Evolutionary conservation across 768 basidiomycete genomes (phyloP), one percentile per base, ranked within the genome.

Genomic region (Arthromyces matolae): DNA sequence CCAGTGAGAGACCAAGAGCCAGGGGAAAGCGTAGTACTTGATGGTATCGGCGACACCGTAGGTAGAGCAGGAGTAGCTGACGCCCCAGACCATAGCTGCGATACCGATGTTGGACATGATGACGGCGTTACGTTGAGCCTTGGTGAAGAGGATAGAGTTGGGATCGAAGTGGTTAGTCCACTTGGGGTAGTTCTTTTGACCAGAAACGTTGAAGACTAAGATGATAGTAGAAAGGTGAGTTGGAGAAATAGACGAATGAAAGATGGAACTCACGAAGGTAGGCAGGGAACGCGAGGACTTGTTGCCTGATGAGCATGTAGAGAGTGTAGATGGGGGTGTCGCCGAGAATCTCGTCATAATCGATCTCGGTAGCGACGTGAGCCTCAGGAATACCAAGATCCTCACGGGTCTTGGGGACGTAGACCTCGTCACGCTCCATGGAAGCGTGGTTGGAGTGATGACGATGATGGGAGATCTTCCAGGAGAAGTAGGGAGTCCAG

Each of bases 91-190:
- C 76, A 78, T 79, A 23, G 66, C 55, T 1, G 70, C 60, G 23
- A 82, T 76, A 19, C 79, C 80, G n/a, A 78, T 57, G 62, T 83
- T 79, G 14, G 80, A 82, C 19, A 79, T 60, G 49, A 81, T 68
- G 16, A 83, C 78, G 3, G 67, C 72, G 49, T 70, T 70, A 5
- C 74, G 66, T 53, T 83, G 80, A 12, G 64, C 66, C 53, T 71
- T 70, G 32, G 71, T 79, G 66, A 82, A 83, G 4, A 83, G 60
- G 19, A 80, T 66, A 3, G 79, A 78, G 50, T 72, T 72, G 8
- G 81, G 80, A 61, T 80, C 67, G 56, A 82, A 83, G 56, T 84
- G 82, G 53, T 82, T 83, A 20, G 82, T 81, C 72, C 76, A 75
- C 52, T 76, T 73, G 3, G 79, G 79, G 57, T 82, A 81, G 23